Base-by-base conservation (phyloP, 2,329 filamentous ascomycete species). In the Penicillium sclerotiorum region DNA sequence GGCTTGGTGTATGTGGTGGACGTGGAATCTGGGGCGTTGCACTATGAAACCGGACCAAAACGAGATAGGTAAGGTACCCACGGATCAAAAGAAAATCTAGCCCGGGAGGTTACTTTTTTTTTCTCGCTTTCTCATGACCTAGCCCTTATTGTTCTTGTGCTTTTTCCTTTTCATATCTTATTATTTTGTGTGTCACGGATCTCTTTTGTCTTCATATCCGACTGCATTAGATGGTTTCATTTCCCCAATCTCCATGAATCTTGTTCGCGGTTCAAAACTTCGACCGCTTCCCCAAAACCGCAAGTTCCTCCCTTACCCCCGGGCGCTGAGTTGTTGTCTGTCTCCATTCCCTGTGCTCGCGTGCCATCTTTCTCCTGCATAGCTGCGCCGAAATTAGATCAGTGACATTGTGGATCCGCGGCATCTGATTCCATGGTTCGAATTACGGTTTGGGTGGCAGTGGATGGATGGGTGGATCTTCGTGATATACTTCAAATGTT, bases 1-100 rank as follows among this genome's bases (percentile, higher is more conserved):
- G 72, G 72, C 60, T 77, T 27, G 74, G 74, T 5, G 73, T 77
- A 17, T 76, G 73, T 50, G 73, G 73, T 20, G 74, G 74, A 22
- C 66, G 72, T 47, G 73, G 73, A 5, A 63, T 77, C 27, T 77
- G 74, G 69, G 73, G 73, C 5, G 74, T 77, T 40, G 59, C 69
- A 8, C 52, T 74, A 54, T 74, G 58, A 64, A 46, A 48, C 27
- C 8, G 22, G 47, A 41, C 15, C 37, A 5, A n/a, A 11, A 42
- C 4, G n/a, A n/a, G 13, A 5, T 28, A 28, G 25, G 27, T 30
- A 25, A 21, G 25, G 23, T 30, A 17, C 39, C 17, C 30, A 28
- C 25, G 25, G 6, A 48, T 45, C 35, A 41, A 56, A 52, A 52
- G 43, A 49, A 53, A 47, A 47, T 48, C 35, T 52, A 53, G 37